phyloP scores from a whole-genome alignment of 2,329 filamentous ascomycete species.

The Neurospora sp. region DNA sequence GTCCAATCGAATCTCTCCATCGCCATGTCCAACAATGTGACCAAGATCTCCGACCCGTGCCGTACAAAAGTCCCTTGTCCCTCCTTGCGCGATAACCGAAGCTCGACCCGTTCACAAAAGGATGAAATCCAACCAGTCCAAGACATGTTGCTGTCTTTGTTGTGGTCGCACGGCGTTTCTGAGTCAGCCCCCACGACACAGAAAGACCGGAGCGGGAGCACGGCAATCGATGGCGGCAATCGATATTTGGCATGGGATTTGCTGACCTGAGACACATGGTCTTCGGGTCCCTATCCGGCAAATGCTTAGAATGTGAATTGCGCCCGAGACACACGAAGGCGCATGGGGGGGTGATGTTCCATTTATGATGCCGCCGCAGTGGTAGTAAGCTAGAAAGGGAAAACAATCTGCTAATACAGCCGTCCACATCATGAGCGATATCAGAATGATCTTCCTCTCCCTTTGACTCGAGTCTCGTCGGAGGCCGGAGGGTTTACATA shows the following conservation, averaged over 20 bases:
- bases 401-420: neutral
- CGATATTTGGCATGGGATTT: neutral
- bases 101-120: neutral
- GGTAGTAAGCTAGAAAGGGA: neutral
- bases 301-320: neutral
- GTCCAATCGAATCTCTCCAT: no score
- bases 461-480: neutral
- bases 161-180: neutral
- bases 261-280: no score
- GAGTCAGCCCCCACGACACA: neutral
- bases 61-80: neutral
- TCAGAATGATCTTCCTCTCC: neutral
- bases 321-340: neutral
- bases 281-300: neutral
- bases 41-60: neutral
- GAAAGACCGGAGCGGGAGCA: neutral
- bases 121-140: neutral
- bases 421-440: neutral
- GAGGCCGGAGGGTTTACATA: neutral
- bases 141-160: neutral
- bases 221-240: neutral
- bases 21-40: neutral
- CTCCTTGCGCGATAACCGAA: neutral
- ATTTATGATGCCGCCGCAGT: neutral
- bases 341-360: neutral